phyloP scores from a whole-genome alignment of 2,329 filamentous ascomycete species.

The Diaporthe caulivora region DNA sequence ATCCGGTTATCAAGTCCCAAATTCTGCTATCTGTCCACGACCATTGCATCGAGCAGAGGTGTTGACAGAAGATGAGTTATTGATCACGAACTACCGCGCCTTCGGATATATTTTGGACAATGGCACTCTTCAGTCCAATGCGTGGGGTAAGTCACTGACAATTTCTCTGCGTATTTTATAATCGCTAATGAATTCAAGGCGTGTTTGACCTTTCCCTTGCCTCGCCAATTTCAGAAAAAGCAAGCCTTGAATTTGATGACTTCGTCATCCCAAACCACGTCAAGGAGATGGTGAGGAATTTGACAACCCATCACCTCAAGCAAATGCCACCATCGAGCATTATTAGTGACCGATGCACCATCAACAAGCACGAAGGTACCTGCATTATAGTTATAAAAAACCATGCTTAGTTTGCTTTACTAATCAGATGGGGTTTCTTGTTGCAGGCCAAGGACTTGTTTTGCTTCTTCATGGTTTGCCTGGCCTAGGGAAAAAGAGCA shows the following conservation, averaged over 20 bases:
- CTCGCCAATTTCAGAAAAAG: neutral
- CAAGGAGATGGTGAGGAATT: conserved; percentile 6
- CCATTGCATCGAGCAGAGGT: neutral
- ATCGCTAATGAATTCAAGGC: neutral
- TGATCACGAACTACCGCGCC: neutral
- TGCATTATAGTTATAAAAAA: neutral
- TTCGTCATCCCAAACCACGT: neutral
- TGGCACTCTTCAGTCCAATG: neutral
- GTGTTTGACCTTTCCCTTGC: neutral
- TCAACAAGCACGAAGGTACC: neutral
- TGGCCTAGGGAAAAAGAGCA: neutral
- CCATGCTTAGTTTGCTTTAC: neutral
- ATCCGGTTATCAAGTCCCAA: neutral
- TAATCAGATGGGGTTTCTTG: neutral
- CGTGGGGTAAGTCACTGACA: neutral
- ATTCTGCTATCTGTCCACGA: neutral
- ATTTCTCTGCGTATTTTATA: neutral
- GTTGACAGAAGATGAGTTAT: neutral
- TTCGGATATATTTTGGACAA: neutral
- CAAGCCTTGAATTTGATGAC: neutral
- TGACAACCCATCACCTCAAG: neutral
- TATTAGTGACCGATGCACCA: no score
- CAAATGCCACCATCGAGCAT: neutral
- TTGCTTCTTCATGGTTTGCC: neutral
- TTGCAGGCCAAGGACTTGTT: neutral